Base-by-base conservation (phyloP, 257 asterid genomes). In the Leptodermis oblonga region DNA sequence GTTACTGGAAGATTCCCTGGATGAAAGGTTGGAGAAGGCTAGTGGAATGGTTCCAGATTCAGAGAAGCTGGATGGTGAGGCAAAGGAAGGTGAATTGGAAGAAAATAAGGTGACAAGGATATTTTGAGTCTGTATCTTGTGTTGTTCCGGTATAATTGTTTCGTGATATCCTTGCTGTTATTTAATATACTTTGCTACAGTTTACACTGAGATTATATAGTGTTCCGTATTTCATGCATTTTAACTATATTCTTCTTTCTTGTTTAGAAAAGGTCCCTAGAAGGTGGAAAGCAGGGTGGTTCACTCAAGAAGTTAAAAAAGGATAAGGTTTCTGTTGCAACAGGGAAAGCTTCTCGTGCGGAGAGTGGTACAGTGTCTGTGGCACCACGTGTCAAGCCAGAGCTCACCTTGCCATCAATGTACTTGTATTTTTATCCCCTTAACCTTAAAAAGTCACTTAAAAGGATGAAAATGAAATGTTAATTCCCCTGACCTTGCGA, bases 1-100 rank as follows among this genome's bases (percentile, higher is more conserved):
- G 98, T 78, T 94, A 84, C 96, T 94, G 81, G 99, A 94, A 85
- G 99, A 94, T 83, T 83, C 90, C 59, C 69, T 89, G 78, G 97
- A 87, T 78, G 99, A 94, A 68, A 90, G 86, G 82, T 82, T 88
- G 87, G 99, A 93, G 65, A 93, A 89, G 83, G 55, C 84, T 0
- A 95, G 90, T 65, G 89, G 72, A 78, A 51, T 81, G 37, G 78
- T 78, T 74, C 76, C 69, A 54, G 98, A 92, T 65, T 68, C 88
- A 3, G 99, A 89, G 70, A 94, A 89, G 78, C 84, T 76, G 3
- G 97, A 86, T 69, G 92, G 90, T 75, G 97, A 93, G 82, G 55
- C 73, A 8, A 91, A 80, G 75, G 99, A 94, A 60, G 88, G 85
- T 54, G 99, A 91, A 60, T 72, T 71, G 78, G 99, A 94, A 76